These are phyloP conservation scores for Capsella rubella DNA, from an alignment of 441 rosid genomes.

Conservation along the genomic window DNA sequence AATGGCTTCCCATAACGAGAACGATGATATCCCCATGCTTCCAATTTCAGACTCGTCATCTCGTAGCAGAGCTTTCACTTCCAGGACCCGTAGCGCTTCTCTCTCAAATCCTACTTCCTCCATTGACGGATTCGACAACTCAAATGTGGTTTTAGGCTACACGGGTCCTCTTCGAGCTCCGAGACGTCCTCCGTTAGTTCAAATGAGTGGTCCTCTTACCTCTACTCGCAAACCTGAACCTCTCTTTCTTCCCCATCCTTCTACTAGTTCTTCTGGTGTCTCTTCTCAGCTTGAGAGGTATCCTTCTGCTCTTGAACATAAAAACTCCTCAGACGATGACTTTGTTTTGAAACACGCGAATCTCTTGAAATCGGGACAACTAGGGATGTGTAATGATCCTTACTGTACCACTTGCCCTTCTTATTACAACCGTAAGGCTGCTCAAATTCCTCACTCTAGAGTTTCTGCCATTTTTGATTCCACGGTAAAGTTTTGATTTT, in stretches of 20 bases:
- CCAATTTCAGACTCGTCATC: slow-evolving; percentile 46
- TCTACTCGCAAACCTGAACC: slow-evolving; percentile 49
- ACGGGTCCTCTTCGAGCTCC: slow-evolving; percentile 83
- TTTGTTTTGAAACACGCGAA: slow-evolving; percentile 63
- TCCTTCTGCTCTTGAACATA: slow-evolving; percentile 59
- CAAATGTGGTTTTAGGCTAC: slow-evolving; percentile 55
- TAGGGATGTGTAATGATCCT: slow-evolving; percentile 92
- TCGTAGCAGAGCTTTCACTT: slow-evolving; percentile 42
- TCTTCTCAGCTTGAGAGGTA: slow-evolving; percentile 51
- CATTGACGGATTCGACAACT: slow-evolving; percentile 44
- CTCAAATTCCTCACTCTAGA: slow-evolving; percentile 46
- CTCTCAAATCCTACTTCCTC: slow-evolving; percentile 59
- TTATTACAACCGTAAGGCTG: slow-evolving; percentile 55
- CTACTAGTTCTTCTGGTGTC: slow-evolving; percentile 36
- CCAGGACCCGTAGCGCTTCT: slow-evolving; percentile 66
- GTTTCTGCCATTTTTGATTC: slow-evolving; percentile 63
- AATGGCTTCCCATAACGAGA: slow-evolving; percentile 48
- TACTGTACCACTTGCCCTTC: slow-evolving; percentile 93
- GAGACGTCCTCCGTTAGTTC: slow-evolving; percentile 56
- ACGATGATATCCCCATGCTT: slow-evolving; percentile 75
- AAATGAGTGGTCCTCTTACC: slow-evolving; percentile 78
- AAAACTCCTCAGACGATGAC: slow-evolving; percentile 52
- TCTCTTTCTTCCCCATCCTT: slow-evolving; percentile 38
- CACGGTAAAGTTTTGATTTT: slow-evolving; percentile 45
- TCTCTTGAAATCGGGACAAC: slow-evolving; percentile 77